These are phyloP conservation scores for Onygenales sp. DNA, from an alignment of 2,329 filamentous ascomycete species.

Conservation along the genomic window DNA sequence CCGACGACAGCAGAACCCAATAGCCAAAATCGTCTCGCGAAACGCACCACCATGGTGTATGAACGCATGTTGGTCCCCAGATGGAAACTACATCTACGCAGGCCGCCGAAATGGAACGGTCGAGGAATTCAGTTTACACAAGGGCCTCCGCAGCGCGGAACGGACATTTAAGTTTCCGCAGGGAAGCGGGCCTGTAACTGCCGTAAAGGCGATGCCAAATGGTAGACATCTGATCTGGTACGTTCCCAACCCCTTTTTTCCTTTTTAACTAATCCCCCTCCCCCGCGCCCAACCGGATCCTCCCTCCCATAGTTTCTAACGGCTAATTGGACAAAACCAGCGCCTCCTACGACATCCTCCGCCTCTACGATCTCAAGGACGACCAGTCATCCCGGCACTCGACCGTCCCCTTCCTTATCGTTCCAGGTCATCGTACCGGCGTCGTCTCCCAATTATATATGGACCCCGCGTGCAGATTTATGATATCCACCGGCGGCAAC, in stretches of 20 bases:
- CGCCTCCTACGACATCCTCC: constrained; percentile 85
- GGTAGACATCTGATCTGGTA: constrained; percentile 82
- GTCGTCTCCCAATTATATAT: constrained; percentile 80
- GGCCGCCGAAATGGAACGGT: constrained; percentile 86
- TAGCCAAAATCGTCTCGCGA: constrained; percentile 68
- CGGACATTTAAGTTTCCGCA: constrained; percentile 78
- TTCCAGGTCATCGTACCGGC: constrained; percentile 81
- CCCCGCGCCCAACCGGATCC: neutral
- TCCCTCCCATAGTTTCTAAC: neutral
- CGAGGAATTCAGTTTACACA: constrained; percentile 85
- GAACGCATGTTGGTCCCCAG: constrained; percentile 90
- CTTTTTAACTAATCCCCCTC: neutral
- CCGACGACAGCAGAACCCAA: constrained; percentile 58
- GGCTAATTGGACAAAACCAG: constrained; percentile 35
- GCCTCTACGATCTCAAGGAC: constrained; percentile 78
- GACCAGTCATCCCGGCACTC: constrained; percentile 59
- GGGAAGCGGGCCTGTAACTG: constrained; percentile 82
- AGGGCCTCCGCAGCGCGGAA: constrained; percentile 63
- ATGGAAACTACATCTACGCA: constrained; percentile 91
- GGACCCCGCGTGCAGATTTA: constrained; percentile 78
- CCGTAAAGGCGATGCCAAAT: constrained; percentile 83
- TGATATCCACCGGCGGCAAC: constrained; percentile 86
- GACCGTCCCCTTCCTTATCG: constrained; percentile 87
- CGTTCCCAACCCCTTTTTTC: constrained; percentile 15
- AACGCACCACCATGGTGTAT: constrained; percentile 93